Evolutionary conservation across 2,329 filamentous ascomycete species (phyloP), one percentile per base, ranked within the genome.

Genomic region (Ilyonectria sp.): DNA sequence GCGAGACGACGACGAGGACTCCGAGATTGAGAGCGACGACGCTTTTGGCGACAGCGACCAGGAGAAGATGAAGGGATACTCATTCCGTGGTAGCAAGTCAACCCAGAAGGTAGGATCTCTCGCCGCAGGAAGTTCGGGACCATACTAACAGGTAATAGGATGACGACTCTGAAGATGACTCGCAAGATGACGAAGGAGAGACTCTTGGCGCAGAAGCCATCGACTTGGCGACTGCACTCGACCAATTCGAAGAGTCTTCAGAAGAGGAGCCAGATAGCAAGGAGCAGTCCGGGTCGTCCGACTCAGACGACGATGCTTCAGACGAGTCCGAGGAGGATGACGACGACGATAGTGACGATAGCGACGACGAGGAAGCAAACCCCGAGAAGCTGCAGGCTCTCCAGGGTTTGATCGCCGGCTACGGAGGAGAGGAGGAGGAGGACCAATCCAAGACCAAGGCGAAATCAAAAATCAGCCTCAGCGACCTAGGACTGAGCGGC

Each of bases 1-100:
- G 6, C 85, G 84, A 23, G 83, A 83, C 17, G 86, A 87, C 35
- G 89, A 90, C 43, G 86, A 90, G 21, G 89, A 91, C 72, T 91
- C 89, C 6, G 89, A 91, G 67, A 87, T 91, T 60, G 90, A 91
- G 71, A 90, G 87, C 73, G 89, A 91, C 77, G 94, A 97, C 75
- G 95, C 95, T 2, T 94, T 97, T 85, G 93, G 94, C 4, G 91
- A 93, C 71, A 96, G 93, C 75, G 95, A 97, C 76, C 91, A 96
- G 76, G 95, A 97, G 78, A 88, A 87, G 69, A 97, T 97, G 71
- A 90, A 94, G 70, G 93, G 90, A 11, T 97, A 92, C 75, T 76
- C 84, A 0, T 90, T 90, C 67, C 75, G 86, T 1, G 87, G 86
- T 11, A 86, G 83, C 74, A 82, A 80, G 55, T 70, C 80, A 2